Percentiles rank a stretch among this genome's conserved stretches.
Evolutionary conservation across 345 rosid genomes (phyloP).

Genomic region (Capsella bursapastoris): DNA sequence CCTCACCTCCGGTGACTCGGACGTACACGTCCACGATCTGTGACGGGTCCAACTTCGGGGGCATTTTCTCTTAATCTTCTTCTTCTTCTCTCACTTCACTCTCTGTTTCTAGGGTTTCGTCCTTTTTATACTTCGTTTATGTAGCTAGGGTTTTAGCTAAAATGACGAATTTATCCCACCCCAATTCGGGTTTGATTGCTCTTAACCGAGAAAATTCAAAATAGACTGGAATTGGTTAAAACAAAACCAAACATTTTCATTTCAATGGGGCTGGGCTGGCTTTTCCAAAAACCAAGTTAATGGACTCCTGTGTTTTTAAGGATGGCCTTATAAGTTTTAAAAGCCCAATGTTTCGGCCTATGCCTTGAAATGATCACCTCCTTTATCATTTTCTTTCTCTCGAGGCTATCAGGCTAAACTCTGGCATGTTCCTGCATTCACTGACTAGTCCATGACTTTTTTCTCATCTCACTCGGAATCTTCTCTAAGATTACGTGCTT

Average conservation of each 20-base stretch:
- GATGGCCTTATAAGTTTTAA: no score
- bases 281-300: background rate
- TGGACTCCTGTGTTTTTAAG: background rate
- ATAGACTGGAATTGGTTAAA: no score
- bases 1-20: slow-evolving; percentile 75
- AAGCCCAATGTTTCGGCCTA: background rate
- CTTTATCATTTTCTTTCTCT: no score
- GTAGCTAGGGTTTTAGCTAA: background rate
- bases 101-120: slow-evolving; percentile 36
- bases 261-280: background rate
- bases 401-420: no score
- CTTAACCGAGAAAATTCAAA: background rate
- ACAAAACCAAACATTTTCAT: no score
- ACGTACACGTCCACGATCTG: slow-evolving; percentile 71
- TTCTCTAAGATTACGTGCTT: no score
- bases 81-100: slow-evolving; percentile 12
- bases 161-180: slow-evolving; percentile 19
- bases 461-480: no score
- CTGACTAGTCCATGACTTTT: no score
- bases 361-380: no score
- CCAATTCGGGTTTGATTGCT: background rate
- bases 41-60: slow-evolving; percentile 73
- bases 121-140: background rate
- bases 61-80: slow-evolving; percentile 43
- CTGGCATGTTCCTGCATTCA: no score